Evolutionary conservation across 2,329 filamentous ascomycete species (phyloP), one percentile per base, ranked within the genome.

Genomic region (Aspergillus nomiae): DNA sequence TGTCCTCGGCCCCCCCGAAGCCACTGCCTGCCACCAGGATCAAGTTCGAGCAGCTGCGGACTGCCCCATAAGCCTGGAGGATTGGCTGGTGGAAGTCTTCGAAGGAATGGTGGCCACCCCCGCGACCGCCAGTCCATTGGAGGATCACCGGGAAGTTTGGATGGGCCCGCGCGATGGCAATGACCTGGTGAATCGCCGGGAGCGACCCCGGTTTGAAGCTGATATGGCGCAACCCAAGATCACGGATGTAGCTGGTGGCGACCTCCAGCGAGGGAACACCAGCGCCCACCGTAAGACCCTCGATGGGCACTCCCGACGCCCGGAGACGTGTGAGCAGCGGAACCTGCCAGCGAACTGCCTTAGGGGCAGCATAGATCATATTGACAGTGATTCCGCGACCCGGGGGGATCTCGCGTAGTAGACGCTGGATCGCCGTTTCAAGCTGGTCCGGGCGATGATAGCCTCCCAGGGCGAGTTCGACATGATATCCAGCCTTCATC

Each of bases 401-500:
- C 26, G 92, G 87, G 28, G 92, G 92, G 67, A 96, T 94, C 21
- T 87, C 86, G 72, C 90, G 89, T 76, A 96, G 92, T 65, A 97
- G 94, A 81, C 94, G 94, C 65, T 81, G 84, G 61, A 97, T 85
- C 16, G 94, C 93, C 48, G 89, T 87, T 0, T 91, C 94, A 90
- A 97, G 93, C 63, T 83, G 89, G 77, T 89, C 90, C 56, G 90
- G 89, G 67, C 90, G 90, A 81, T 92, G 96, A 81, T 96, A 96
- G 66, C 93, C 93, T 76, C 93, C 93, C 74, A 92, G 92, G 63
- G 89, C 93, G 69, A 97, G 84, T 82, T 97, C 93, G 69, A 96
- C 92, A 68, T 96, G 92, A 78, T 96, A 97, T n/a, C 93, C 93
- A 60, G 93, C 92, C 69, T 94, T 94, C 91, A 96, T 96, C n/a